A percentile compares a stretch with the other conserved stretches of the same genome.
Evolutionary conservation across 495 filamentous ascomycete species (phyloP).

Genomic region (Amorphotheca resinae): DNA sequence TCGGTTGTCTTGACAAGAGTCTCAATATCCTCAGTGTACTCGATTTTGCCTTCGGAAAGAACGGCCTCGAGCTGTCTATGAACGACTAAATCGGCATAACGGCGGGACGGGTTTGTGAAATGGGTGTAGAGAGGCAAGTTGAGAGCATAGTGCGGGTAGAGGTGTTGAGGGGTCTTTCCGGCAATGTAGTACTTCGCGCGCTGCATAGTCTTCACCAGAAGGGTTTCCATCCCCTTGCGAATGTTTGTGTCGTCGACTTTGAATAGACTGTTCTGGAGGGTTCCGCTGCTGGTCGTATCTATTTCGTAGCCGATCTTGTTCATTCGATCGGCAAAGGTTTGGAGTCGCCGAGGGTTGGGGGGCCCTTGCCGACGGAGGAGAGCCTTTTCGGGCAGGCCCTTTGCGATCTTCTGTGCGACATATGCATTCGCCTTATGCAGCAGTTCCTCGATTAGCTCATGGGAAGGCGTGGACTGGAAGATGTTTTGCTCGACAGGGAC

Average conservation of each 20-base stretch:
- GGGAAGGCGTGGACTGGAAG: constrained; percentile 78
- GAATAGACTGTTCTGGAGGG: constrained; percentile 86
- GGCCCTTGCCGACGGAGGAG: constrained; percentile 75
- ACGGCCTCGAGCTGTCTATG: constrained; percentile 89
- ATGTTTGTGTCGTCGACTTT: constrained; percentile 74
- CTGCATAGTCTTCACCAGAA: constrained; percentile 87
- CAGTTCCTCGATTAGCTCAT: constrained; percentile 90
- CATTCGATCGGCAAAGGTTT: constrained; percentile 89
- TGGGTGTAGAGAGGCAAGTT: constrained; percentile 94
- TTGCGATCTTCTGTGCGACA: constrained; percentile 72
- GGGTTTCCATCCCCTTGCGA: constrained; percentile 94
- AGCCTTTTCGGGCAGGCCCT: constrained; percentile 80
- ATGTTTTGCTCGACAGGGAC: constrained; percentile 93
- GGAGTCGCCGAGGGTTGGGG: constrained; percentile 77
- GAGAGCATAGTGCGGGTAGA: constrained; percentile 76
- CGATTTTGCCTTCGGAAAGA: constrained; percentile 67
- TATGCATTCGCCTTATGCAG: constrained; percentile 80
- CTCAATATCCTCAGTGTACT: constrained; percentile 84
- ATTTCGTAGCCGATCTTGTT: constrained; percentile 77
- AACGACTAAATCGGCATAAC: constrained; percentile 89
- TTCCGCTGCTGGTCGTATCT: constrained; percentile 79
- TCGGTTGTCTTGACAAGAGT: constrained; percentile 84
- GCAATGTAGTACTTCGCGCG: constrained; percentile 90
- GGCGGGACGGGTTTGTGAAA: constrained; percentile 90
- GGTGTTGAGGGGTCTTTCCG: constrained; percentile 56